Evolutionary conservation across 208 protist genomes (phyloP).

Genomic region (Trypanosoma rangeli): DNA sequence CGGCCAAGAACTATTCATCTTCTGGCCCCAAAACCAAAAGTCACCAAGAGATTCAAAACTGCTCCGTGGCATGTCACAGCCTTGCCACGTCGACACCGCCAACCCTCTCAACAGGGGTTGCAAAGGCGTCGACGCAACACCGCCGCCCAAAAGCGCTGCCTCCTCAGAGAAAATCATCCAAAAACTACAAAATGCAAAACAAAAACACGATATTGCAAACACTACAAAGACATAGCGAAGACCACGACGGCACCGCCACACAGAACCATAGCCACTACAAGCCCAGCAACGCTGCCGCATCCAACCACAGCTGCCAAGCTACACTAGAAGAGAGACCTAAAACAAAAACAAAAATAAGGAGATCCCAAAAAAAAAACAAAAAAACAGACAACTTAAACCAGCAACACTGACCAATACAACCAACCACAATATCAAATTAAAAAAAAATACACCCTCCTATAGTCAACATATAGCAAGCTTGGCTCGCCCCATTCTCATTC

Average conservation of each 20-base stretch:
- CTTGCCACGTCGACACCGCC: neutral
- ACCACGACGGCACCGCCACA: too few relatives aligned
- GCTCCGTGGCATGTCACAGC: slow-evolving; percentile 15
- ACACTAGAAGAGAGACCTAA: too few relatives aligned
- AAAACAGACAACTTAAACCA: too few relatives aligned
- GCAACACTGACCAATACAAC: too few relatives aligned
- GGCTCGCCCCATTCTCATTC: neutral
- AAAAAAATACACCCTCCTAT: neutral
- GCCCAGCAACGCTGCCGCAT: too few relatives aligned
- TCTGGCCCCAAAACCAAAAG: neutral
- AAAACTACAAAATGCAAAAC: too few relatives aligned
- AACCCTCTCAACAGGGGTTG: neutral
- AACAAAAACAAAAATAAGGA: neutral
- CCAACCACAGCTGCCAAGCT: too few relatives aligned
- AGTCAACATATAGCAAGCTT: neutral
- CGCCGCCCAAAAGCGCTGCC: neutral
- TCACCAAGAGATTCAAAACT: slow-evolving; percentile 30
- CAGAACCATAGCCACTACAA: too few relatives aligned
- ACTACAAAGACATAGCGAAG: too few relatives aligned
- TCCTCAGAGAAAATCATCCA: too few relatives aligned
- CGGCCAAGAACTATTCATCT: slow-evolving; percentile 24
- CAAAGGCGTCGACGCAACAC: neutral
- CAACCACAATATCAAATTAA: too few relatives aligned
- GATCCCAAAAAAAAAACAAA: neutral
- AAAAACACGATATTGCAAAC: too few relatives aligned